Evolutionary conservation across 2,329 filamentous ascomycete species (phyloP), one percentile per base, ranked within the genome.

Genomic region (Daldinia eschscholtzii): DNA sequence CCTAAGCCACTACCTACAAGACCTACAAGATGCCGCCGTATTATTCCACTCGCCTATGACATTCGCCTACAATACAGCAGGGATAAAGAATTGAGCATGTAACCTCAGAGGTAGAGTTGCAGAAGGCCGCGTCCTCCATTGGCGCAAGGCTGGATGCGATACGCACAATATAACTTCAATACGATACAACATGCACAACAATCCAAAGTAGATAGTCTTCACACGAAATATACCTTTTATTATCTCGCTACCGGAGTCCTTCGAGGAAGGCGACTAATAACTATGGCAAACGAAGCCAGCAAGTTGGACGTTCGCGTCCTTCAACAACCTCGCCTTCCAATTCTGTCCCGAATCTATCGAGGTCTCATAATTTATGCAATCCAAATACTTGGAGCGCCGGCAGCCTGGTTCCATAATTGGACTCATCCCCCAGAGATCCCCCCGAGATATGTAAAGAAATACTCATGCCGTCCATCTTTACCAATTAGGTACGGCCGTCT

Each of bases 391-490:
- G 30, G 73, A 18, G 52, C 30, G 0, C 57, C 75, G 1, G n/a
- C 72, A 3, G 6, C 67, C 5, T 77, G 73, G 75, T 60, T 72
- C 39, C 71, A 70, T 3, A 67, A 72, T 12, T 77, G 77, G 69
- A 72, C 76, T 18, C 72, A 73, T 41, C 76, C 77, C 0, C 71
- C 76, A 0, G 61, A 70, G 0, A 70, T 70, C 13, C 67, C 67
- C 1, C 79, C 80, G 1, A 74, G 76, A 39, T 74, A 79, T 18
- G 70, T 80, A 48, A 82, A 81, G 72, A 74, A 70, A 1, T 82
- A 81, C 67, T 74, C 77, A 23, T 76, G 74, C 48, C 76, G 79
- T 5, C 79, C 79, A 3, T 55, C 66, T 12, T 68, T 81, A 5
- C 77, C 78, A 15, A 72, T 81, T 13, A 78, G 79, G 79, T 81